Evolutionary conservation across 2,329 filamentous ascomycete species (phyloP), one percentile per base, ranked within the genome.

Genomic region (Ramichloridium luteum): DNA sequence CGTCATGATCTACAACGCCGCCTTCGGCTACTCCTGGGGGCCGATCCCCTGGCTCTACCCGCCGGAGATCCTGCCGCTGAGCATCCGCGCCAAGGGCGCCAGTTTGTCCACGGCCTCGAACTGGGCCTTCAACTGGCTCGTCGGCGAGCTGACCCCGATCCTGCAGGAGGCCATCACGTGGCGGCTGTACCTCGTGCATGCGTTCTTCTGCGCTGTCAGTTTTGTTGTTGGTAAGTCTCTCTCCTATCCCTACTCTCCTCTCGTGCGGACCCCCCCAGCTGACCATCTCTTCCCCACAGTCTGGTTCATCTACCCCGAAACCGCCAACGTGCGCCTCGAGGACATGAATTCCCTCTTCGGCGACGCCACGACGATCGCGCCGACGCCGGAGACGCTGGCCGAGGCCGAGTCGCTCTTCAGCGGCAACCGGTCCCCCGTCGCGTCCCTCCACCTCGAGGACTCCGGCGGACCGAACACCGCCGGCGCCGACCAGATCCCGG

Each of bases 41-140:
- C 90, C 90, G 1, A 93, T 98, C 39, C 90, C 90, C 6, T 98
- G 90, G 90, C 66, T 98, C 11, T 96, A 96, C 56, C 90, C 90
- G 10, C 90, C 90, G n/a, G 90, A 98, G 67, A 98, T 98, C 61
- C 68, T 98, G 26, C 90, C 90, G 4, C 67, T 98, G 38, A 94
- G 85, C 64, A 94, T 96, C 54, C 78, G 90, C 49, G 93, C 88
- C 38, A 96, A 96, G 67, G 90, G 90, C 39, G 88, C 90, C 32
- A 93, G 85, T 69, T 61, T 98, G 55, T 94, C 88, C 38, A 96
- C 90, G 2, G 90, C 90, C 12, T 78, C 86, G 17, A 98, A 98
- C 55, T 98, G 90, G 90, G 85, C 88, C 1, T 93, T 90, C 60
- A 98, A 98, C 60, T 98, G 85, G 81, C 66, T 96, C 15, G 90